Conservation (phyloP, 331 rosid species). For the Quercus phellos region DNA sequence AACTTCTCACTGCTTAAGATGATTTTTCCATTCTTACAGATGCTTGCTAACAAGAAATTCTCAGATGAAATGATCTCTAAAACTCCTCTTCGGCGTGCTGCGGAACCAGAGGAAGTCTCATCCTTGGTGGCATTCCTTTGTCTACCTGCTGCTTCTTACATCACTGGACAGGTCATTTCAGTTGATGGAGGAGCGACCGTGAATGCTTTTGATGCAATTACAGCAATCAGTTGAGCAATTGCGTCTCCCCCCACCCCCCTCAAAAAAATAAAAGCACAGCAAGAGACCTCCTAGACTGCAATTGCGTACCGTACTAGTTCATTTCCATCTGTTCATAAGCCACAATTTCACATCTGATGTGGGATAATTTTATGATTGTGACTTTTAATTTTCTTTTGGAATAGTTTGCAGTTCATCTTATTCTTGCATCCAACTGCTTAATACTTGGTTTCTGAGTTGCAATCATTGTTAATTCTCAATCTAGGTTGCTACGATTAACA, state of each 20-base stretch:
- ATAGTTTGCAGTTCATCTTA: not conserved
- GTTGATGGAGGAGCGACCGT: slow-evolving; percentile 51
- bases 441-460: not conserved
- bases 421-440: not conserved
- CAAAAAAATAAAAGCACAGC: not conserved
- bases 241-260: not conserved
- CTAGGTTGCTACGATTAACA: not conserved
- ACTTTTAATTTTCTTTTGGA: not conserved
- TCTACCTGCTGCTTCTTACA: slow-evolving; percentile 59
- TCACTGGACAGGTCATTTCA: slow-evolving; percentile 47
- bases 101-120: slow-evolving; percentile 44
- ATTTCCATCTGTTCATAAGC: not conserved
- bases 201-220: slow-evolving; percentile 28
- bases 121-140: slow-evolving; percentile 53
- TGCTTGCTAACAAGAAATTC: slow-evolving; percentile 32
- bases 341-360: not conserved
- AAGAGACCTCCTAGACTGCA: not conserved
- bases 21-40: slow-evolving; percentile 18
- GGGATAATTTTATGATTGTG: not conserved
- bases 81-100: slow-evolving; percentile 43
- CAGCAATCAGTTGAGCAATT: not conserved
- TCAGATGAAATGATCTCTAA: slow-evolving; percentile 22
- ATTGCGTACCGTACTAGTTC: not conserved
- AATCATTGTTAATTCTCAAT: not conserved
- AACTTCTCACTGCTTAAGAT: not conserved